These are phyloP conservation scores for Tylopilus vinaceipallidus DNA, from an alignment of 768 basidiomycete genomes.

Conservation along the genomic window DNA sequence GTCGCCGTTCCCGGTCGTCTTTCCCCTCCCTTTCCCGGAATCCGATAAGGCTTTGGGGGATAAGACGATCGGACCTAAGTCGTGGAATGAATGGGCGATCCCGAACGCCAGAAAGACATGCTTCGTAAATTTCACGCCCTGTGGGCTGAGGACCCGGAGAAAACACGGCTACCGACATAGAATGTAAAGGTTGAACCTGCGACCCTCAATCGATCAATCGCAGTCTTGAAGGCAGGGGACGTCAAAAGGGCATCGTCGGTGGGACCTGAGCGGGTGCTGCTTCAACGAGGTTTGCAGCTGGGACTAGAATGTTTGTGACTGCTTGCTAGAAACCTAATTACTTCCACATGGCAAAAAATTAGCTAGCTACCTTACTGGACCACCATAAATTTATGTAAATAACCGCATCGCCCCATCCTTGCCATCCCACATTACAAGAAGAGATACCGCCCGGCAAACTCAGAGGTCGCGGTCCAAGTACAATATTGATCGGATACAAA, in stretches of 20 bases:
- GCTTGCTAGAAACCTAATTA: conserved; percentile 27
- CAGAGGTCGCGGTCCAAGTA: conserved; percentile 15
- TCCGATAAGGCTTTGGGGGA: conserved; percentile 54
- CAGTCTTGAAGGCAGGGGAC: conserved; percentile 7
- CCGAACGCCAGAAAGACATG: conserved; percentile 48
- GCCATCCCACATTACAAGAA: conserved; percentile 13
- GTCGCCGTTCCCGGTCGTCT: conserved; percentile 55
- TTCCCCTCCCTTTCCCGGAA: conserved; percentile 65
- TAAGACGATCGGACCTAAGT: conserved; percentile 52
- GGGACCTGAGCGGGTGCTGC: conserved; percentile 6
- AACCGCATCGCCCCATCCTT: conserved; percentile 14
- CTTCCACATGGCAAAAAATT: conserved; percentile 20
- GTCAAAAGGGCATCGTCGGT: conserved; percentile 31
- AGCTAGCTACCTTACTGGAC: conserved; percentile 9
- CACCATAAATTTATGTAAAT: conserved; percentile 32
- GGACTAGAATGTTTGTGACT: conserved; percentile 30
- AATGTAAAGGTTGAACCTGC: conserved; percentile 19
- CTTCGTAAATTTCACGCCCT: conserved; percentile 53
- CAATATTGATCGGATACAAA: conserved; percentile 22
- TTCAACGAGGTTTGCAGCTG: conserved; percentile 18
- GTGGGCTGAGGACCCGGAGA: conserved; percentile 31
- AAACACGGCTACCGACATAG: conserved; percentile 27
- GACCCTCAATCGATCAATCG: conserved; percentile 15
- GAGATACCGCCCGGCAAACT: conserved; percentile 6
- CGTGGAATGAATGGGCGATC: conserved; percentile 57